phyloP scores from a whole-genome alignment of 2,329 filamentous ascomycete species.

The Celoporthe dispersa region DNA sequence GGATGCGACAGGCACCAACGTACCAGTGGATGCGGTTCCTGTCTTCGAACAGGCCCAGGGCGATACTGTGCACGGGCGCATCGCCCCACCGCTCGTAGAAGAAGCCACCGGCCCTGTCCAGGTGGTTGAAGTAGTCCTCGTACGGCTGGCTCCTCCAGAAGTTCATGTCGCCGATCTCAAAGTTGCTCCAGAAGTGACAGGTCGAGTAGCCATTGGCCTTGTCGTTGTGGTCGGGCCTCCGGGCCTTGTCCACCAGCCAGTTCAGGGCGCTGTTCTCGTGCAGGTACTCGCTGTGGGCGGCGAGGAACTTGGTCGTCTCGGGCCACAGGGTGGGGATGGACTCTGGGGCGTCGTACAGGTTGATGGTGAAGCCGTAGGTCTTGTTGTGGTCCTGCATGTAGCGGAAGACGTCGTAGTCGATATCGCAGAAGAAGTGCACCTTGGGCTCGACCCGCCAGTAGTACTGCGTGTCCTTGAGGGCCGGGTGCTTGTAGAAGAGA shows the following conservation, averaged over 20 bases:
- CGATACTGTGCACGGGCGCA: constrained; percentile 94
- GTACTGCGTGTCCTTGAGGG: constrained; percentile 79
- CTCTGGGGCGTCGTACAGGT: constrained; percentile 88
- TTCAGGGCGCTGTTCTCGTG: constrained; percentile 82
- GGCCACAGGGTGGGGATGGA: constrained; percentile 91
- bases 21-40: constrained; percentile 91
- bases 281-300: constrained; percentile 80
- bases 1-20: constrained; percentile 41
- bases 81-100: constrained; percentile 99
- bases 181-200: constrained; percentile 99
- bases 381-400: constrained; percentile 99
- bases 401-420: constrained; percentile 97
- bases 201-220: constrained; percentile 93
- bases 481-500: constrained; percentile 95
- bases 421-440: constrained; percentile 98
- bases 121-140: constrained; percentile 93
- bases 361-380: constrained; percentile 98
- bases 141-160: constrained; percentile 93
- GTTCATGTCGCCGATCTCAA: constrained; percentile 90
- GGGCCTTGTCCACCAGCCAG: constrained; percentile 81
- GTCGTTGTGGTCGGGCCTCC: constrained; percentile 77
- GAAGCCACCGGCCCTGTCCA: constrained; percentile 93
- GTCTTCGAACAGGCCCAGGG: constrained; percentile 89
- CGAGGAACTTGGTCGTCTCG: constrained; percentile 90
- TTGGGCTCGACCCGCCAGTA: constrained; percentile 99